Evolutionary conservation across 1,284 basidiomycete species (phyloP).

Genomic region (Microbotryomycetes sp.): DNA sequence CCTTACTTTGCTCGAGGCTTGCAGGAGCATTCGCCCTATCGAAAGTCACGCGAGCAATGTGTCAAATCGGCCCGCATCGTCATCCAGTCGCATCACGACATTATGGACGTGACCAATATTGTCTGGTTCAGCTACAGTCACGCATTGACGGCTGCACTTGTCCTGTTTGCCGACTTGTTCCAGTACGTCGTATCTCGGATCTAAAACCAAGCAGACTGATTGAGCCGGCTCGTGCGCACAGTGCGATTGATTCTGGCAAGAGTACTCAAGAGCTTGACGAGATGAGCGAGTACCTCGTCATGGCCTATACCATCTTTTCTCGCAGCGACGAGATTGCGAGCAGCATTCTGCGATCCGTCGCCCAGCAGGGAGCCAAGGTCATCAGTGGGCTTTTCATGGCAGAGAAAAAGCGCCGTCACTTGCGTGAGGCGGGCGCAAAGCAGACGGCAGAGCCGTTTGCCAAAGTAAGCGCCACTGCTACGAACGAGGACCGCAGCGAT

Average conservation of each 20-base stretch:
- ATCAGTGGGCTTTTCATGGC: conserved; percentile 25
- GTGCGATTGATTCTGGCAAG: neutral
- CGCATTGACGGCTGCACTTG: conserved; percentile 11
- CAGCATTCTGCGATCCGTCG: conserved; percentile 9
- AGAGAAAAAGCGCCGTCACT: conserved; percentile 13
- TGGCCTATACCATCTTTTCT: conserved; percentile 19
- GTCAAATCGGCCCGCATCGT: conserved; percentile 15
- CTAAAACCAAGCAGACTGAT: too few relatives aligned
- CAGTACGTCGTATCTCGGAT: conserved; percentile 7
- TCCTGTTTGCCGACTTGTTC: conserved; percentile 22
- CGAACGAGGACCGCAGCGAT: neutral
- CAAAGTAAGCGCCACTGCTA: neutral
- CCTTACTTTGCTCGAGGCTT: conserved; percentile 22
- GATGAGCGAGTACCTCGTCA: conserved; percentile 3
- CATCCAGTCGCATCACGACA: conserved; percentile 13
- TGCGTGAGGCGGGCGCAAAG: neutral
- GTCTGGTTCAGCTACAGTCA: conserved; percentile 18
- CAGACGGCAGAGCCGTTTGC: neutral
- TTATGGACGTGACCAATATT: conserved; percentile 10
- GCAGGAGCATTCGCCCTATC: neutral
- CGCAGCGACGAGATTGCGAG: conserved; percentile 6
- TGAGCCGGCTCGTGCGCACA: neutral
- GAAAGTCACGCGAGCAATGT: conserved; percentile 8
- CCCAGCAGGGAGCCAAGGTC: conserved; percentile 15
- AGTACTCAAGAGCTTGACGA: neutral